Evolutionary conservation across 164 flowering plant genomes (phyloP).

Genomic region (Umbellularia californica): DNA sequence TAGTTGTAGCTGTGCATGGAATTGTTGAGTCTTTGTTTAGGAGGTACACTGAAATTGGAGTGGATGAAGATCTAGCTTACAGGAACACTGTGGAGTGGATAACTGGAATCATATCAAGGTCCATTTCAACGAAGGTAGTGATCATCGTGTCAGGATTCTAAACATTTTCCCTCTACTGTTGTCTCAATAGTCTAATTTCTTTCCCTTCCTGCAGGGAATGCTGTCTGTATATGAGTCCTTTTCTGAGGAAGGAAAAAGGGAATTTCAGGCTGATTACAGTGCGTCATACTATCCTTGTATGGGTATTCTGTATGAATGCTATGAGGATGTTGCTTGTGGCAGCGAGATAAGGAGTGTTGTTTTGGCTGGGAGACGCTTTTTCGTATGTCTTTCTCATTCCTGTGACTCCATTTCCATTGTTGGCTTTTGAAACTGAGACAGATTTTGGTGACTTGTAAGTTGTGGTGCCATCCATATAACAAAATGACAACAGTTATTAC

Average conservation of each 20-base stretch:
- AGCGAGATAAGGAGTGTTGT: slow-evolving; percentile 95
- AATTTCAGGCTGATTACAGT: slow-evolving; percentile 84
- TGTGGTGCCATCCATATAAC: not conserved
- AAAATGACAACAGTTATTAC: not conserved
- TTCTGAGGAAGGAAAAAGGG: slow-evolving; percentile 70
- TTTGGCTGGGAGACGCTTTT: slow-evolving; percentile 92
- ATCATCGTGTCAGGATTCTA: not conserved
- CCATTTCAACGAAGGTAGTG: slow-evolving; percentile 77
- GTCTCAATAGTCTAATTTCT: not conserved
- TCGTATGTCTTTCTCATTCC: slow-evolving; percentile 38
- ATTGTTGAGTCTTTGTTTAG: slow-evolving; percentile 87
- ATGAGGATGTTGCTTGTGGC: slow-evolving; percentile 92
- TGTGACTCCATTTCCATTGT: not conserved
- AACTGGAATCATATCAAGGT: slow-evolving; percentile 77
- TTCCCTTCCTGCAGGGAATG: slow-evolving; percentile 61
- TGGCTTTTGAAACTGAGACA: not conserved
- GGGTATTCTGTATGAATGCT: slow-evolving; percentile 95
- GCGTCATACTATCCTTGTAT: slow-evolving; percentile 93
- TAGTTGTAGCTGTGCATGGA: slow-evolving; percentile 98
- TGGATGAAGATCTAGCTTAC: slow-evolving; percentile 86
- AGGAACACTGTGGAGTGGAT: slow-evolving; percentile 90
- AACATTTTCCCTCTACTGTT: not conserved
- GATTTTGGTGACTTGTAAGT: not conserved
- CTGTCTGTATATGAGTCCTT: slow-evolving; percentile 76
- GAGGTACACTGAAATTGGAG: slow-evolving; percentile 85